Conservation (phyloP, 768 basidiomycete genomes). For the Lenzites betulinus region DNA sequence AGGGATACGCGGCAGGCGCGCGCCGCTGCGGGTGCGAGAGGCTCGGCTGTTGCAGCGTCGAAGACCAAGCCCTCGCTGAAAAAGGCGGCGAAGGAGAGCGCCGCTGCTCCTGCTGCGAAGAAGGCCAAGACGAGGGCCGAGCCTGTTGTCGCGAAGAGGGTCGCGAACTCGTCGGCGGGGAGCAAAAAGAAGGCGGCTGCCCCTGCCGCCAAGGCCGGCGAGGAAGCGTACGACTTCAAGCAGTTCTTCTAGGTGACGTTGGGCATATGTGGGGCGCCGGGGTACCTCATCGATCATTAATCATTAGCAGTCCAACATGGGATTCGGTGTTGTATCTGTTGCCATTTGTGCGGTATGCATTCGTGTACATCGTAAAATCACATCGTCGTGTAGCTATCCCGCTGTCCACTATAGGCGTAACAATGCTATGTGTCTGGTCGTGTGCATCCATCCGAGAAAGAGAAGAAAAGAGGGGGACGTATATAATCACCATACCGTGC, state of each 20-base stretch:
- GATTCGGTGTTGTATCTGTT: not conserved
- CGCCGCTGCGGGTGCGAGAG: constrained; percentile 26
- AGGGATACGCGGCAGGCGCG: constrained; percentile 30
- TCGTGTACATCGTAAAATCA: constrained; percentile 1
- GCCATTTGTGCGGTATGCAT: not conserved
- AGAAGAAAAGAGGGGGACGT: not conserved
- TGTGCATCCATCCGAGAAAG: not conserved
- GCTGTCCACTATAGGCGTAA: not conserved
- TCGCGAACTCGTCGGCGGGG: constrained; percentile 38
- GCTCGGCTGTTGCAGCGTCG: constrained; percentile 6
- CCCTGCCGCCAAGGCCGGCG: constrained; percentile 24
- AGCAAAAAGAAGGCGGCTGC: constrained; percentile 31
- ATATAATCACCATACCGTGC: not conserved
- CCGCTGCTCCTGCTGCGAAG: constrained; percentile 11
- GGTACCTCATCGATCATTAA: no score
- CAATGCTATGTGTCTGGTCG: not conserved
- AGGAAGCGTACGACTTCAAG: constrained; percentile 58
- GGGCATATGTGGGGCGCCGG: no score
- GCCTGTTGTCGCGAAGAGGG: constrained; percentile 33
- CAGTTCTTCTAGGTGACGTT: constrained; percentile 47
- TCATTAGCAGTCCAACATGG: no score
- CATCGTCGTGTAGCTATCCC: not conserved
- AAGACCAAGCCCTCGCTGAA: constrained; percentile 6
- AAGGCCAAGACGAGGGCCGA: constrained; percentile 12
- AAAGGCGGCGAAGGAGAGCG: constrained; percentile 11